Base-by-base conservation (phyloP, 441 rosid genomes). In the Arabidopsis lyrata region DNA sequence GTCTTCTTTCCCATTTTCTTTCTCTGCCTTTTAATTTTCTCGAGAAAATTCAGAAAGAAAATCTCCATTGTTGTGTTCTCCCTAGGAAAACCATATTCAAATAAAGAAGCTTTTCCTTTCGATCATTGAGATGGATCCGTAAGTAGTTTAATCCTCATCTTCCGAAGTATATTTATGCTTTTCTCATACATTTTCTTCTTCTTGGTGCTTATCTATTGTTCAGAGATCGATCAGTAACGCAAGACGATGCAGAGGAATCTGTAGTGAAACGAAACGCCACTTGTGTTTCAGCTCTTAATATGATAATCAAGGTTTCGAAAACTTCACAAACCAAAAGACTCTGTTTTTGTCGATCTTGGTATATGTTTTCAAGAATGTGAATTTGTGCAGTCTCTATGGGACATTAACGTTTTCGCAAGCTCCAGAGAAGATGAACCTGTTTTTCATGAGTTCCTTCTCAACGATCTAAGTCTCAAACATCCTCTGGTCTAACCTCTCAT, bases 351-450 rank as follows among this genome's bases (percentile, higher is more conserved):
- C n/a, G 11, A 64, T 47, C 53, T 20, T 45, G 24, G 29, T 9
- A 1, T 22, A 47, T 36, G 4, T n/a, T 38, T 20, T 60, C 39
- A 50, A 61, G 68, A 60, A 61, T 29, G 53, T 52, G 62, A 71
- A 71, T 61, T 60, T 50, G 41, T 39, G 52, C 68, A 72, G 75
- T 29, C 62, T 62, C 53, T 72, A 45, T 16, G 10, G 68, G n/a
- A 16, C 13, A 41, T 52, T 0, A 52, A 8, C 13, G 35, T 39
- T 31, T 61, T 71, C 75, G 16, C 13, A 9, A 52, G 13, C 9
- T 34, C 36, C 36, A 34, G 36, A 34, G 41, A 38, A 10, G 41
- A 38, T 38, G 41, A 38, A 38, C 11, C 41, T 38, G 41, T 5
- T 3, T 24, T 72, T 44, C 47, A 7, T 53, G 63, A 42, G n/a